Evolutionary conservation across 768 basidiomycete species (phyloP).

Genomic region (Mycena galericulata): DNA sequence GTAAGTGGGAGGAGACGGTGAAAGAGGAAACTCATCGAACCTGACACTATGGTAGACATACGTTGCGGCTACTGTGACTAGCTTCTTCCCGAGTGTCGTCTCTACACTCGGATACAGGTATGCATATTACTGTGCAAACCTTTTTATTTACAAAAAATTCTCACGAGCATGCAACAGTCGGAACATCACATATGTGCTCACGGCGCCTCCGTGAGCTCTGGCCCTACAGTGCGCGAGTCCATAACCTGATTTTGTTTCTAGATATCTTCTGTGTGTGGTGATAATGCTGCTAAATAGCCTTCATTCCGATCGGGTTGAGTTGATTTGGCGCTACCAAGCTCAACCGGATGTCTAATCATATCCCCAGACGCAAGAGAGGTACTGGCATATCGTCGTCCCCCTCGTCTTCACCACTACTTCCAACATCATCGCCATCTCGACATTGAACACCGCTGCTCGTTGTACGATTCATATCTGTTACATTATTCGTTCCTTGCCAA

Average conservation of each 20-base stretch:
- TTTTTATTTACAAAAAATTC: no score
- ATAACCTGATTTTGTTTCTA: background rate
- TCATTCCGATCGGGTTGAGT: slow-evolving; percentile 28
- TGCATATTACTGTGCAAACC: background rate
- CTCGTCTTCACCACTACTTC: slow-evolving; percentile 25
- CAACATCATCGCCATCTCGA: slow-evolving; percentile 32
- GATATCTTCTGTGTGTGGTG: slow-evolving; percentile 30
- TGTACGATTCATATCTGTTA: slow-evolving; percentile 11
- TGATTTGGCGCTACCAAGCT: no score
- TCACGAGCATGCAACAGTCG: no score
- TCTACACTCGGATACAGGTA: slow-evolving; percentile 30
- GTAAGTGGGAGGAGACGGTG: background rate
- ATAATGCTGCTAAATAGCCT: slow-evolving; percentile 27
- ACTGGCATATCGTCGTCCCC: slow-evolving; percentile 30
- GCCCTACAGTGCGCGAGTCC: no score
- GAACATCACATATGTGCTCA: slow-evolving; percentile 33
- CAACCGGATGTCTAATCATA: background rate
- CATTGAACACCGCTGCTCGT: slow-evolving; percentile 30
- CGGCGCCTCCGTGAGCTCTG: slow-evolving; percentile 24
- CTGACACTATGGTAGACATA: slow-evolving; percentile 20
- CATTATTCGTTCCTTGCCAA: background rate
- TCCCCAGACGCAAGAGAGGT: slow-evolving; percentile 27
- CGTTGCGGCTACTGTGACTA: slow-evolving; percentile 27
- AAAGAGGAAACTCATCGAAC: background rate
- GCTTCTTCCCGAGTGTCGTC: slow-evolving; percentile 34